Evolutionary conservation across 2,329 filamentous ascomycete species (phyloP).

Genomic region (Alternaria burnsii): DNA sequence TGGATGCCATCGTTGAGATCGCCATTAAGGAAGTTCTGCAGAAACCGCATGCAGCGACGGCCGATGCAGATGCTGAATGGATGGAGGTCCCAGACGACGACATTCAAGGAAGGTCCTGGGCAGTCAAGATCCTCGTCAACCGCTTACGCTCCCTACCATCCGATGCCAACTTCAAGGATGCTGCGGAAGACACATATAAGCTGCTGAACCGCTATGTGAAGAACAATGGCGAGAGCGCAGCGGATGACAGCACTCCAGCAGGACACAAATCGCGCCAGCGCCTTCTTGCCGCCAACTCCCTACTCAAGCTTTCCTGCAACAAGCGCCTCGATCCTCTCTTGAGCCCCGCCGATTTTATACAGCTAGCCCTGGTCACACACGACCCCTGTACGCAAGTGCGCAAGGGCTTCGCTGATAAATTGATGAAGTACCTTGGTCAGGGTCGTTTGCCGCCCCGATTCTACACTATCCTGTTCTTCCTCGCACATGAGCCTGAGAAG

Average conservation of each 20-base stretch:
- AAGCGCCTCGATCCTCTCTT: slow-evolving; percentile 80
- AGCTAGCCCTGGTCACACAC: slow-evolving; percentile 81
- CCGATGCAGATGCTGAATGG: slow-evolving; percentile 62
- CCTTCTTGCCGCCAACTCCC: slow-evolving; percentile 79
- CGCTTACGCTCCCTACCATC: slow-evolving; percentile 70
- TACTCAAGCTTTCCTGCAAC: slow-evolving; percentile 81
- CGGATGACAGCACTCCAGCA: slow-evolving; percentile 74
- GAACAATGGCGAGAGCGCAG: slow-evolving; percentile 80
- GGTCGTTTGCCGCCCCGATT: slow-evolving; percentile 76
- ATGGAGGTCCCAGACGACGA: slow-evolving; percentile 76
- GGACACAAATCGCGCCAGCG: slow-evolving; percentile 83
- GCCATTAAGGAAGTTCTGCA: slow-evolving; percentile 78
- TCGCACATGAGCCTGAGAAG: slow-evolving; percentile 86
- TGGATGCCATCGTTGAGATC: slow-evolving; percentile 81
- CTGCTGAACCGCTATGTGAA: slow-evolving; percentile 79
- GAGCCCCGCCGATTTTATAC: slow-evolving; percentile 77
- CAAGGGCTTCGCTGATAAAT: slow-evolving; percentile 78
- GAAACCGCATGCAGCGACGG: slow-evolving; percentile 66
- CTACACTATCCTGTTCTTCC: slow-evolving; percentile 88
- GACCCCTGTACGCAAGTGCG: slow-evolving; percentile 79
- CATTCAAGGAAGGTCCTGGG: slow-evolving; percentile 81
- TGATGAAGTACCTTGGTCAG: slow-evolving; percentile 89
- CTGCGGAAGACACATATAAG: slow-evolving; percentile 75
- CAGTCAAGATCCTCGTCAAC: slow-evolving; percentile 87
- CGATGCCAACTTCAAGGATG: slow-evolving; percentile 57